Conservation (phyloP, 148 eudicot genomes). For the Camellia sinensis region DNA sequence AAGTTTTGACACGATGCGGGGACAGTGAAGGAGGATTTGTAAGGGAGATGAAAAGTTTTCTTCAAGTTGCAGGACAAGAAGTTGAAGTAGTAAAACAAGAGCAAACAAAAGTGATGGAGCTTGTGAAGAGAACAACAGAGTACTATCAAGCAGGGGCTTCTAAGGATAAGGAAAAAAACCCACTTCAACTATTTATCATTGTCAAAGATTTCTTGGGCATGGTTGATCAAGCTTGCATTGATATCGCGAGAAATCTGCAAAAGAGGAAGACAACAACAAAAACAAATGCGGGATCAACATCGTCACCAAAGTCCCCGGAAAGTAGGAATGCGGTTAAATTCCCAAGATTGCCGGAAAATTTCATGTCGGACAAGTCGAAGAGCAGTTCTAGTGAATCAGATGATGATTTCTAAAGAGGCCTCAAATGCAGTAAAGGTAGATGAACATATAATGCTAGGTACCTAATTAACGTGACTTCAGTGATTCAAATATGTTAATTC, state of each 20-base stretch:
- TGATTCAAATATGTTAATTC: not conserved
- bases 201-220: conserved; percentile 59
- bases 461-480: not conserved
- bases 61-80: conserved; percentile 56
- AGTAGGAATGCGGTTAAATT: conserved; percentile 56
- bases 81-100: conserved; percentile 52
- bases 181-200: conserved; percentile 43
- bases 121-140: conserved; percentile 68
- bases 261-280: conserved; percentile 34
- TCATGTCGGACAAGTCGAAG: conserved; percentile 55
- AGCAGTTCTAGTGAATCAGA: conserved; percentile 53
- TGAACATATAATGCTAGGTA: conserved; percentile 11
- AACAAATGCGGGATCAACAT: conserved; percentile 23
- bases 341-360: conserved; percentile 67
- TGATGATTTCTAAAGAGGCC: conserved; percentile 24
- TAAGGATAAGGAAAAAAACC: conserved; percentile 46
- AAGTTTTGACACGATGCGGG: conserved; percentile 43
- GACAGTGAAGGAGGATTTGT: conserved; percentile 39
- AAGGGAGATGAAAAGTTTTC: conserved; percentile 55
- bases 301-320: conserved; percentile 27
- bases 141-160: conserved; percentile 77
- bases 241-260: conserved; percentile 36
- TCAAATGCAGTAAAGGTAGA: conserved; percentile 3
- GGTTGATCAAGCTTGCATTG: conserved; percentile 70
- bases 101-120: conserved; percentile 50